Percentiles rank a stretch among this genome's conserved stretches.
These are phyloP conservation scores for Pseudopediastrum boryanum DNA, from an alignment of 139 green algal species.

Conservation along the genomic window DNA sequence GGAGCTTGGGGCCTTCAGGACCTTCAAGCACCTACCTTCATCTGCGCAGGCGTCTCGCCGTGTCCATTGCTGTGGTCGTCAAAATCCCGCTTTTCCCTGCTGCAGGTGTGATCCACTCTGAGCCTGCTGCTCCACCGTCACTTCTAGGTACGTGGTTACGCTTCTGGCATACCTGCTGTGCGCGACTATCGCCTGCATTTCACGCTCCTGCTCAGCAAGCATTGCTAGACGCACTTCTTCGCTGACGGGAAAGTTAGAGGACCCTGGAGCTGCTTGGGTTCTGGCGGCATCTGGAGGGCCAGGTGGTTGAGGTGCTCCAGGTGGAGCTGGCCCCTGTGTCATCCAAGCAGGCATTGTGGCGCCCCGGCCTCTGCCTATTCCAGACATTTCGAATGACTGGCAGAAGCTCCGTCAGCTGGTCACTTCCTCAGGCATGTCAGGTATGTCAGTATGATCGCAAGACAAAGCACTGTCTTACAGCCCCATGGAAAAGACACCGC, in stretches of 20 bases:
- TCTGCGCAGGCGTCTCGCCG: conserved; percentile 5
- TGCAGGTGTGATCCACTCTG: not conserved
- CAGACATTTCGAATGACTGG: conserved; percentile 29
- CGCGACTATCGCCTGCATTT: no score
- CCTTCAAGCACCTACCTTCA: conserved; percentile 6
- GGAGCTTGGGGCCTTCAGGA: no score
- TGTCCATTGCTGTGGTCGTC: not conserved
- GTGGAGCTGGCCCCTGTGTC: not conserved
- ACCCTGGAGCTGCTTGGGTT: not conserved
- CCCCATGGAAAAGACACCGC: no score
- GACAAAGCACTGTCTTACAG: no score
- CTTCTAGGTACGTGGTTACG: not conserved
- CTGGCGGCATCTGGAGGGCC: conserved; percentile 4
- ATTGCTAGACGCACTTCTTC: no score
- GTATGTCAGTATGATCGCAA: no score
- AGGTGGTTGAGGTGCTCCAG: conserved; percentile 8
- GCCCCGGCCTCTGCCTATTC: conserved; percentile 19
- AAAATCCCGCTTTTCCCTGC: conserved; percentile 17
- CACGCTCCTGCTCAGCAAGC: no score
- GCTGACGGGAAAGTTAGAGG: no score
- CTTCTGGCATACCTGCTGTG: not conserved
- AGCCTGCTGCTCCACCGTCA: conserved; percentile 25
- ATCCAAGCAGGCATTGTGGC: conserved; percentile 21
- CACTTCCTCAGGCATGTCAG: no score
- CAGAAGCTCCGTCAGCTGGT: no score